Evolutionary conservation across 768 basidiomycete genomes (phyloP), one percentile per base, ranked within the genome.

Genomic region (Leccinum incarnatum): DNA sequence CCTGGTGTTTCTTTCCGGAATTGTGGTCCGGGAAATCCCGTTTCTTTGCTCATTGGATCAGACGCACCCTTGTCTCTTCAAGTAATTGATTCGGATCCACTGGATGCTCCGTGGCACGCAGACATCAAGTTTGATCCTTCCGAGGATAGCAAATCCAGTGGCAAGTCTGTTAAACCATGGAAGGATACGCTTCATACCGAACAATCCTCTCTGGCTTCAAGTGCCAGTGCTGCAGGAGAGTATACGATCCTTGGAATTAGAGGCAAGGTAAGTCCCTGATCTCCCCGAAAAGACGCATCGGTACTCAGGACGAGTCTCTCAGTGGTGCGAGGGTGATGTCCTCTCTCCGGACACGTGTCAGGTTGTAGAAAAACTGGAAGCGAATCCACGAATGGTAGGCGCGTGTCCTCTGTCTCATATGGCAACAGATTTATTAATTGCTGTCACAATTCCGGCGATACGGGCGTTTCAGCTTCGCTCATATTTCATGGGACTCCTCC

Each of bases 401-500:
- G 46, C 25, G 6, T 57, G 53, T 51, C n/a, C 36, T 48, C 45
- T 55, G 8, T 59, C 59, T 12, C 34, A 45, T 25, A 48, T 45
- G 23, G 61, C 48, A 55, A 51, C 58, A 19, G 58, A 62, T 27
- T 46, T 27, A 25, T 30, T 59, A 12, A 59, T 56, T 11, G n/a
- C 6, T 1, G 45, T 40, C 47, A 34, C 62, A 93, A 91, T 70
- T 92, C 92, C 51, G 90, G 92, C 2, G 95, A 97, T 66, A 94
- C 91, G 17, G 95, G 96, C 8, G 91, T 96, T 50, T 88, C 88
- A 12, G 94, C 91, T 3, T 86, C 89, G 4, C 83, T 97, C 52
- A 82, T 95, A 57, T 79, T 98, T 51, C 89, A 88, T 52, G 96
- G 95, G 15, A 88, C 88, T 4, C 88, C 95, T 27, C 95, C 95